Conservation (phyloP, 805 yeast genomes). For the Blastobotrys peoriensis region DNA sequence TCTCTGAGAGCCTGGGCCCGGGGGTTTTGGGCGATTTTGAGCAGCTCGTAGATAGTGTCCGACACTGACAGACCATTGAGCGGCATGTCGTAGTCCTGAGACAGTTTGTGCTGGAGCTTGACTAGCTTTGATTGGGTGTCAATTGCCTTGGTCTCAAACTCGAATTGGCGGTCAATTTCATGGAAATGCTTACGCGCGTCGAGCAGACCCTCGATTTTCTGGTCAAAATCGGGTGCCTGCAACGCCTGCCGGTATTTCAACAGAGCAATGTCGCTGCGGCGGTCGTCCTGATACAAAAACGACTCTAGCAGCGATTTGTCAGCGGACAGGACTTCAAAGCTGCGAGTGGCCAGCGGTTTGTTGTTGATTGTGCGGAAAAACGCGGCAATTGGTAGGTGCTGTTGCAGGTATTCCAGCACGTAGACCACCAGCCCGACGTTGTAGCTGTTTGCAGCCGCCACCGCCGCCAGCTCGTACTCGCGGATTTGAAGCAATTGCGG, state of each 20-base stretch:
- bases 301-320: conserved; percentile 42
- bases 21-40: conserved; percentile 44
- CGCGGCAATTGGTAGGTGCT: conserved; percentile 54
- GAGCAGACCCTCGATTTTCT: conserved; percentile 22
- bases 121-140: conserved; percentile 42
- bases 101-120: conserved; percentile 41
- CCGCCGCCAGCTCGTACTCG: conserved; percentile 61
- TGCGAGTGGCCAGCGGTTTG: conserved; percentile 36
- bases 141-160: conserved; percentile 36
- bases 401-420: conserved; percentile 49
- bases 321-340: conserved; percentile 35
- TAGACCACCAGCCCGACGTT: conserved; percentile 55
- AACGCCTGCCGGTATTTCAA: conserved; percentile 32
- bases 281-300: conserved; percentile 61
- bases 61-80: conserved; percentile 41
- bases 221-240: conserved; percentile 15
- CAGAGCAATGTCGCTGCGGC: conserved; percentile 41
- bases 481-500: conserved; percentile 63
- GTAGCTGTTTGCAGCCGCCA: conserved; percentile 56
- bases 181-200: conserved; percentile 30
- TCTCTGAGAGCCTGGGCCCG: conserved; percentile 44
- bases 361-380: conserved; percentile 61
- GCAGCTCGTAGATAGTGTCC: conserved; percentile 42
- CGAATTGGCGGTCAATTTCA: conserved; percentile 31
- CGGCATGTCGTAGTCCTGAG: conserved; percentile 35